Evolutionary conservation across 148 eudicot genomes (phyloP), one percentile per base, ranked within the genome.

Genomic region (Rhododendron simsii): DNA sequence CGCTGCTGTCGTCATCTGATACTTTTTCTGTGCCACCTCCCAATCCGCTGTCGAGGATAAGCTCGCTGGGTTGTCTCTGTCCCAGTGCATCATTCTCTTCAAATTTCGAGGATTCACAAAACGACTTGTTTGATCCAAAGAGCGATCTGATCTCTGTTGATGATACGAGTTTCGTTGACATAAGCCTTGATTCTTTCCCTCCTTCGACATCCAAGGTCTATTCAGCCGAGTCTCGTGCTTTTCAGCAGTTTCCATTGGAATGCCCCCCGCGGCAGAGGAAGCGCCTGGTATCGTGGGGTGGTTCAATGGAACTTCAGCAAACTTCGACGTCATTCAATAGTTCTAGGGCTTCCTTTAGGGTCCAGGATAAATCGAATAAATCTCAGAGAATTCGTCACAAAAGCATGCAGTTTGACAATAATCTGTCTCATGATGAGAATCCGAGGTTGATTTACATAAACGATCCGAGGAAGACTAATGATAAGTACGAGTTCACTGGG

Each of bases 381-480:
- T 84, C 95, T 82, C 95, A 91, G 86, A 87, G 91, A 86, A 82
- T 87, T 84, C 86, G 83, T 82, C 87, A 89, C 81, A 95, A 91
- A 86, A 95, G 95, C 88, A 93, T 94, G 92, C 99, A 88, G 88
- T 89, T 95, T 71, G 97, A 96, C 28, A 93, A 90, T 71, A 89
- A 91, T 85, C 79, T 91, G 57, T 89, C 90, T 50, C 93, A 88
- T 82, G 93, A 93, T 78, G 91, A 91, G 87, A 93, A 91, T 88
- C 92, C 98, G 61, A 93, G 96, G 86, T 74, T 89, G 81, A 91
- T 93, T 83, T 86, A 91, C 82, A 85, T 93, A 63, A 89, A 92
- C 85, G 98, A 95, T 88, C 95, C 98, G n/a, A 89, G 84, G 88
- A 91, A 86, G 91, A 95, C 99, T 76, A 94, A 94, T 81, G 94